Percentiles rank a stretch among this genome's conserved stretches.
These are phyloP conservation scores for Pleurotus djamor DNA, from an alignment of 768 basidiomycete species.

Conservation along the genomic window DNA sequence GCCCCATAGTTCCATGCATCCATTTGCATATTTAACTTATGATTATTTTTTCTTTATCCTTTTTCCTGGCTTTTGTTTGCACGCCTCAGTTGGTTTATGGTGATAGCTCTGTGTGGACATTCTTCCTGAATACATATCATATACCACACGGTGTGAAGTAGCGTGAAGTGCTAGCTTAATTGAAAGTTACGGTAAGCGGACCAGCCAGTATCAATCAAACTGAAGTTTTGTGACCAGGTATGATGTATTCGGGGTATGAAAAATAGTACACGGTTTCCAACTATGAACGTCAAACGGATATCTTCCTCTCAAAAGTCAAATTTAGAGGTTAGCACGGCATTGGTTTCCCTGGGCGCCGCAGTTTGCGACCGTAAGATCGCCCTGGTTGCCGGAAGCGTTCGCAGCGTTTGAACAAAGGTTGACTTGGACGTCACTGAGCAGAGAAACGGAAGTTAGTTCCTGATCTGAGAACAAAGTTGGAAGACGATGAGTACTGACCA, in stretches of 20 bases:
- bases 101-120: too few species aligned
- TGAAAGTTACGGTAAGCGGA: too few species aligned
- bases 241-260: not conserved
- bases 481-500: slow-evolving; percentile 29
- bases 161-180: too few species aligned
- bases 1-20: too few species aligned
- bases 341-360: slow-evolving; percentile 43
- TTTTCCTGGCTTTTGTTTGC: too few species aligned
- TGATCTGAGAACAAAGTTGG: too few species aligned
- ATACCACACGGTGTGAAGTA: too few species aligned
- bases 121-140: too few species aligned
- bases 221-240: not conserved
- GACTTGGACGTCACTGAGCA: slow-evolving; percentile 51
- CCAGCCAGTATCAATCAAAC: too few species aligned
- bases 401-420: slow-evolving; percentile 59
- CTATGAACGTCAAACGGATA: not conserved
- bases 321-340: slow-evolving; percentile 27
- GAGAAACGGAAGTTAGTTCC: not conserved
- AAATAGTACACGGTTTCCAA: not conserved
- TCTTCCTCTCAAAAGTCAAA: not conserved
- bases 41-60: too few species aligned
- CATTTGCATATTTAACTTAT: too few species aligned
- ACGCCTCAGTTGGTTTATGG: too few species aligned
- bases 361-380: slow-evolving; percentile 41
- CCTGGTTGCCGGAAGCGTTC: slow-evolving; percentile 46